Percentiles rank a stretch among this genome's conserved stretches.
Evolutionary conservation across 352 stramenopile genomes (phyloP).

Genomic region (Phytopythium boreale): DNA sequence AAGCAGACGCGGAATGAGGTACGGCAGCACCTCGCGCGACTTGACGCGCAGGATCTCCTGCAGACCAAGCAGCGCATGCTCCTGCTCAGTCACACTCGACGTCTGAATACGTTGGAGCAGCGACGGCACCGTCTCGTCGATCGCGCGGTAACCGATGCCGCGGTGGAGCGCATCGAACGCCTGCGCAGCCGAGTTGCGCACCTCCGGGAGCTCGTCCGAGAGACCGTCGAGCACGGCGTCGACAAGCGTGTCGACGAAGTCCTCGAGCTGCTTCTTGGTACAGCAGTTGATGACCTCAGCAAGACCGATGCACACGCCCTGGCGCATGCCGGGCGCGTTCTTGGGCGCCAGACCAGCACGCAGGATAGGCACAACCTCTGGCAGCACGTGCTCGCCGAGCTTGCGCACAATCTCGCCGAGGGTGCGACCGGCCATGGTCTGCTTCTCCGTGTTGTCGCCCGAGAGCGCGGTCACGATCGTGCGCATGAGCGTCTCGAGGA

Average conservation of each 20-base stretch:
- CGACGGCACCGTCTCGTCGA: slow-evolving; percentile 97
- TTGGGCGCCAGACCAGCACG: slow-evolving; percentile 87
- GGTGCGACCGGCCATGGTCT: slow-evolving; percentile 89
- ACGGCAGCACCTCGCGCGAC: slow-evolving; percentile 95
- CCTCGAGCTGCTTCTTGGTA: slow-evolving; percentile 94
- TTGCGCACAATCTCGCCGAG: slow-evolving; percentile 99
- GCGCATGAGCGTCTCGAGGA: slow-evolving; percentile 95
- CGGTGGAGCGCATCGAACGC: slow-evolving; percentile 98
- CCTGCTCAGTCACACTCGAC: slow-evolving; percentile 53
- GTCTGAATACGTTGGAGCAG: slow-evolving; percentile 94
- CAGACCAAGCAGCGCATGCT: slow-evolving; percentile 94
- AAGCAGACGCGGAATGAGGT: slow-evolving; percentile 96
- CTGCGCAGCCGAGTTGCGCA: slow-evolving; percentile 91
- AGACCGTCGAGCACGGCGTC: slow-evolving; percentile 97
- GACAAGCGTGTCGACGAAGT: slow-evolving; percentile 97
- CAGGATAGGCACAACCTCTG: slow-evolving; percentile 98
- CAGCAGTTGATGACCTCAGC: slow-evolving; percentile 97
- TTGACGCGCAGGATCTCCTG: slow-evolving; percentile 97
- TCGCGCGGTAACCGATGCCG: slow-evolving; percentile 92
- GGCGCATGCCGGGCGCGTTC: slow-evolving; percentile 66
- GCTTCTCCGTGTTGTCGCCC: slow-evolving; percentile 85
- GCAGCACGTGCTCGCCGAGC: slow-evolving; percentile 98
- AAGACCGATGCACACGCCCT: slow-evolving; percentile 98
- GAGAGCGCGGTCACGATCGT: slow-evolving; percentile 96
- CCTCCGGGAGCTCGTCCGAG: slow-evolving; percentile 91